Evolutionary conservation across 495 filamentous ascomycete species (phyloP), one percentile per base, ranked within the genome.

Genomic region (Lasiosphaeriaceae sp.): DNA sequence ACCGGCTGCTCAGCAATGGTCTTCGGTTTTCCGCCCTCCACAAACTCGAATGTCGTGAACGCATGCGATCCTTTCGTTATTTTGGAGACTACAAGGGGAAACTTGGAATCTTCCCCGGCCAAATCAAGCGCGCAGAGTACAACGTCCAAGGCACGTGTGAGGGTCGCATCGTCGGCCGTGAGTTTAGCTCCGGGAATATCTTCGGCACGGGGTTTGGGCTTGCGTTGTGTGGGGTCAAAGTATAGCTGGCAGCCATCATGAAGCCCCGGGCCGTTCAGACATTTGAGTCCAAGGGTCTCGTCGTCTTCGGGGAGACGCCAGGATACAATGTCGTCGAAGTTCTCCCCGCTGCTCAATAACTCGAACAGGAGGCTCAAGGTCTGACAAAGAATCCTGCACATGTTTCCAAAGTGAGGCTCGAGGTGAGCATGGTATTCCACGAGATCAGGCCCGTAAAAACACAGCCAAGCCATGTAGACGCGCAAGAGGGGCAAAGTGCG

Each of bases 401-500:
- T 71, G 9, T 68, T 64, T 20, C 66, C 72, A 45, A 73, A 66
- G 37, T 73, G 64, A 11, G 76, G 76, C 52, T 76, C 74, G 7
- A 79, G 65, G 45, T 71, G 66, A 39, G 66, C 54, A 46, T 68
- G 69, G 53, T 71, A 77, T 4, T 68, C 63, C 24, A 70, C 64
- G 11, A 72, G 48, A 17, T 77, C 69, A 20, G 68, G 53, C 48
- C 64, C 60, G 55, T 66, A 71, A 43, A 65, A 71, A 56, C 71
- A 74, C 0, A 75, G 58, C 76, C 76, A 78, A 9, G 74, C 61
- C 54, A 78, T 67, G 50, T 77, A 78, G 26, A 77, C 60, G 21
- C 76, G 74, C 41, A 74, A 56, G 8, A 78, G 62, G 21, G 70
- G 71, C 19, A 78, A 46, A 7, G 55, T 55, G 14, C 62, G 58